phyloP scores from a whole-genome alignment of 257 asterid genomes.

The Catharanthus roseus region DNA sequence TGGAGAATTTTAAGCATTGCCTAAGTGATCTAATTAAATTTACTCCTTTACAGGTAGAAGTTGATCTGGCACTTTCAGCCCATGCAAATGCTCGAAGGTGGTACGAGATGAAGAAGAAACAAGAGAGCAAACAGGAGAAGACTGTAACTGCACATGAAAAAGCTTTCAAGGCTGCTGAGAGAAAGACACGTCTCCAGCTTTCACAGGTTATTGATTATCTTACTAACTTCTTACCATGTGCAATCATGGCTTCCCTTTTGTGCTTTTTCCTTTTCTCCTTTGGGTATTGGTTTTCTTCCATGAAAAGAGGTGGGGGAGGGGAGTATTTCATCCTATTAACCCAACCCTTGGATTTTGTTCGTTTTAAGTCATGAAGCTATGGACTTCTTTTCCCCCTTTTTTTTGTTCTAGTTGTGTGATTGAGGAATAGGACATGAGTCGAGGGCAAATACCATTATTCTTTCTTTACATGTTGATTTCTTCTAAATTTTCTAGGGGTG shows the following conservation, averaged over 20 bases:
- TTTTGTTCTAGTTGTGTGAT: no score
- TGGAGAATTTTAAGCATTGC: neutral
- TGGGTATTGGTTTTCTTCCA: neutral
- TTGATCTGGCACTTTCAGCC: constrained; percentile 93
- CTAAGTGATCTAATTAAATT: neutral
- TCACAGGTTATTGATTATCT: constrained; percentile 56
- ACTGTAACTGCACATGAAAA: constrained; percentile 87
- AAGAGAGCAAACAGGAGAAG: constrained; percentile 95
- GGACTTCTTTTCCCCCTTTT: no score
- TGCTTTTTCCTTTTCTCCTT: neutral
- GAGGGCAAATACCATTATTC: no score
- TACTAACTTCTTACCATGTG: no score
- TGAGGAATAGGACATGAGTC: no score
- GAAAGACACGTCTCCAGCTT: constrained; percentile 82
- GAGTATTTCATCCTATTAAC: no score
- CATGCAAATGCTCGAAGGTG: constrained; percentile 99
- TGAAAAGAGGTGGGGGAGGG: neutral
- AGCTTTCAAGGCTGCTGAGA: constrained; percentile 98
- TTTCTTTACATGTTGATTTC: no score
- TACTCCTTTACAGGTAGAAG: constrained; percentile 63
- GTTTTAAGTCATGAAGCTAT: no score
- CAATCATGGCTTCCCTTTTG: neutral
- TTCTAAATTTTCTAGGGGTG: no score
- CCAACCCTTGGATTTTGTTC: no score
- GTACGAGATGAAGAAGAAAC: constrained; percentile 91